Percentiles rank a stretch among this genome's conserved stretches.
These are phyloP conservation scores for Kuraishia cidri DNA, from an alignment of 805 yeast species.

Conservation along the genomic window DNA sequence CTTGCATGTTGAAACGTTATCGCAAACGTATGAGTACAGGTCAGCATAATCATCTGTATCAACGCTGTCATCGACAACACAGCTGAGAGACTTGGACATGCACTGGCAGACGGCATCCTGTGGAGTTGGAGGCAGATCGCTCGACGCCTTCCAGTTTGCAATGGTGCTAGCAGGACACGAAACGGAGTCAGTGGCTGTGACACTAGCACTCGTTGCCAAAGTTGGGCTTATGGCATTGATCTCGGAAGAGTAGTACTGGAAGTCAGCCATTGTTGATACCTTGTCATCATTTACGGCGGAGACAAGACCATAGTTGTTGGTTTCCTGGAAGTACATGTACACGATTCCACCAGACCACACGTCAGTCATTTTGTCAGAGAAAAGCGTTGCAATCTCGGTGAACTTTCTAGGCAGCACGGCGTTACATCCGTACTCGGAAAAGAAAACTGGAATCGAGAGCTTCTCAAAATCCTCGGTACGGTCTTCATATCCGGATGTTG, in stretches of 20 bases:
- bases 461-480: conserved; percentile 58
- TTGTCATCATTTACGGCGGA: conserved; percentile 30
- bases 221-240: conserved; percentile 48
- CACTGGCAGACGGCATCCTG: conserved; percentile 56
- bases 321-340: conserved; percentile 76
- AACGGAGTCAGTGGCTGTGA: conserved; percentile 31
- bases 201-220: conserved; percentile 27
- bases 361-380: conserved; percentile 62
- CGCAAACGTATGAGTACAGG: conserved; percentile 52
- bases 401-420: conserved; percentile 60
- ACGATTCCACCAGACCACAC: conserved; percentile 91
- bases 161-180: conserved; percentile 52
- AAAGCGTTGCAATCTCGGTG: conserved; percentile 62
- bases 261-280: conserved; percentile 59
- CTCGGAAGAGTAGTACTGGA: conserved; percentile 51
- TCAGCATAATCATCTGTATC: conserved; percentile 47
- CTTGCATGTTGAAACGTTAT: conserved; percentile 38
- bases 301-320: conserved; percentile 70
- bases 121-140: conserved; percentile 76
- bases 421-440: conserved; percentile 82
- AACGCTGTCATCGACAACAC: conserved; percentile 54
- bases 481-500: conserved; percentile 53
- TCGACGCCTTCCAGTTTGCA: conserved; percentile 54
- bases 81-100: conserved; percentile 40
- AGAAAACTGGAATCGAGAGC: conserved; percentile 65